Base-by-base conservation (phyloP, 371 early-diverging fungal species). In the Mortierella sp. region DNA sequence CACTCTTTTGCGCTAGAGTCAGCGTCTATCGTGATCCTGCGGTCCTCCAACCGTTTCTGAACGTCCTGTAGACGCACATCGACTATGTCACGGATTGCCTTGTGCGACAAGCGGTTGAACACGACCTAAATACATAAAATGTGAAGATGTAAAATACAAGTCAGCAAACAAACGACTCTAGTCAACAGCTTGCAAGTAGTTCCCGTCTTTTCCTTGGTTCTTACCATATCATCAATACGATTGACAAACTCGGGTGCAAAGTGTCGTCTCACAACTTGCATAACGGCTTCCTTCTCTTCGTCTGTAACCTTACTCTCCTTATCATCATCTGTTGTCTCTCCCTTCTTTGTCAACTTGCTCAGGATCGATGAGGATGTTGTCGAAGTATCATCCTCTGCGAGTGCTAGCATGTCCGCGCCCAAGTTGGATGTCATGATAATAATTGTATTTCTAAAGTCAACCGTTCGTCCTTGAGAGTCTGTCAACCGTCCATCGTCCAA, bases 211-310 rank as follows among this genome's bases (percentile, higher is more conserved):
- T 55, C 65, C 8, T 47, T 69, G 75, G 14, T 20, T 16, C 69
- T 62, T 62, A 68, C 89, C 68, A 95, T 77, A 71, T 95, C 94
- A 84, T 97, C 97, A 52, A 97, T 92, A 83, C 97, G 93, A 85
- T 97, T 97, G 63, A 94, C 88, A 73, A 97, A 94, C 84, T 97
- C 96, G 24, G 96, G 96, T 45, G 96, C 90, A 83, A 97, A 97
- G 70, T 94, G 93, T 16, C 89, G 87, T 26, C 94, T 91, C 14
- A 96, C 92, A 54, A 90, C 90, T 75, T 91, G 92, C 68, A 91
- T 81, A 11, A 91, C 80, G 0, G 86, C 86, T 14, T 78, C 79
- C 55, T 83, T 75, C 47, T 74, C 84, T 26, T 57, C 58, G 22
- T 83, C 77, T 9, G 81, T 74, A n/a, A 83, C 84, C 57, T 73